These are phyloP conservation scores for Chlorociboria aeruginascens DNA, from an alignment of 495 filamentous ascomycete species.

Conservation along the genomic window DNA sequence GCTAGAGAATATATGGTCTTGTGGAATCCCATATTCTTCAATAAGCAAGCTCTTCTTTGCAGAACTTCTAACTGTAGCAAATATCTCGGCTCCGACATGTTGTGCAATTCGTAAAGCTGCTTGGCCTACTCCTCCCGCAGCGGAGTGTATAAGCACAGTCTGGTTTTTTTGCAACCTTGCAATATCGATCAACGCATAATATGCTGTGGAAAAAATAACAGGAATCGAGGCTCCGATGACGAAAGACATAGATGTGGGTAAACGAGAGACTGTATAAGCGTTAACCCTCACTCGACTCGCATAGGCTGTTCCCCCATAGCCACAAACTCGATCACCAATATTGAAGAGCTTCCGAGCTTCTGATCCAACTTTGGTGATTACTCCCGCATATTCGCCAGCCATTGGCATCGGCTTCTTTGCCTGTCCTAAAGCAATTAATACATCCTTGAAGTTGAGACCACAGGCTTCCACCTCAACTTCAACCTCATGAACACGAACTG, in stretches of 20 bases:
- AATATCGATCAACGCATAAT: constrained; percentile 37
- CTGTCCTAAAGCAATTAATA: constrained; percentile 25
- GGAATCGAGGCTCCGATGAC: constrained; percentile 28
- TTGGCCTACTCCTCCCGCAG: constrained; percentile 76
- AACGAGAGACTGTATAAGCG: not conserved
- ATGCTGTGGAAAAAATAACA: constrained; percentile 43
- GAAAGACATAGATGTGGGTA: constrained; percentile 25
- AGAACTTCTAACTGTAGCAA: constrained; percentile 37
- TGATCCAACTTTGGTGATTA: not conserved
- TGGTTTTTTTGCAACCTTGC: constrained; percentile 53
- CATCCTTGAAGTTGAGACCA: constrained; percentile 31
- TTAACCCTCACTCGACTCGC: not conserved
- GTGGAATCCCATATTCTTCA: constrained; percentile 36
- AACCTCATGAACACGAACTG: constrained; percentile 25
- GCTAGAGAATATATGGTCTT: constrained; percentile 38
- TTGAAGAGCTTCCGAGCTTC: not conserved
- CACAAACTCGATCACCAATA: not conserved
- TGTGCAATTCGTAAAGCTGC: constrained; percentile 65
- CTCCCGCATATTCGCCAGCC: not conserved
- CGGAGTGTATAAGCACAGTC: constrained; percentile 78
- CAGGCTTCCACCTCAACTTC: constrained; percentile 26
- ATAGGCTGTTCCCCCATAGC: not conserved
- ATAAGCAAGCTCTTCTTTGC: constrained; percentile 40
- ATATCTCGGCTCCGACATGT: constrained; percentile 55
- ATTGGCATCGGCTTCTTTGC: not conserved